Percentiles rank a stretch among this genome's conserved stretches.
Conservation (phyloP, 2,329 filamentous ascomycete genomes). For the Phaeophleospora eucalypticola region DNA sequence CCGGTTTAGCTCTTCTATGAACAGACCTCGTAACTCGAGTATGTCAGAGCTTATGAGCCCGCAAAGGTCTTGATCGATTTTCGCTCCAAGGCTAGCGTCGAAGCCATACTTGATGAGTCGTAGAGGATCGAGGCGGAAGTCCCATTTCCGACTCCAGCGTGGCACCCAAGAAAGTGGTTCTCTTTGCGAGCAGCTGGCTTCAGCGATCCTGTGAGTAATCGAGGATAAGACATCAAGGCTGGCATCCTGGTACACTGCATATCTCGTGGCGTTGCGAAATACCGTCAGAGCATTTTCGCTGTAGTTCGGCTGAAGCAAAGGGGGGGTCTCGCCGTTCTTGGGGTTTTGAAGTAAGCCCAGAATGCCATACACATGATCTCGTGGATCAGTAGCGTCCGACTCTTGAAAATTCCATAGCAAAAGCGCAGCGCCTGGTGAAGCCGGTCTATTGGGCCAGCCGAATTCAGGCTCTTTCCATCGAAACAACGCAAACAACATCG, state of each 20-base stretch:
- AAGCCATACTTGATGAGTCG: neutral
- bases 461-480: neutral
- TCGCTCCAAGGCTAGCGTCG: neutral
- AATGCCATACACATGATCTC: constrained; percentile 7
- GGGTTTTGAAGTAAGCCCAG: constrained; percentile 4
- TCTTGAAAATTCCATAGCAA: no score
- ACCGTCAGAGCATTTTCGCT: constrained; percentile 2
- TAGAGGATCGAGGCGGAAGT: neutral
- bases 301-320: constrained; percentile 7
- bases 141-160: neutral
- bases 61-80: neutral
- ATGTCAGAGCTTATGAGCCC: neutral
- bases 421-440: no score
- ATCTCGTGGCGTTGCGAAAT: constrained; percentile 3
- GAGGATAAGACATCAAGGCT: neutral
- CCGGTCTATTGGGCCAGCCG: no score
- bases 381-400: constrained; percentile 1
- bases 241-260: constrained; percentile 1
- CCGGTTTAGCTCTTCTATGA: neutral
- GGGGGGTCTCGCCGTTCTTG: neutral
- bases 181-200: neutral
- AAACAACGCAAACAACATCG: neutral
- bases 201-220: neutral
- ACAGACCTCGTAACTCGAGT: neutral
- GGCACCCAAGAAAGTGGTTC: neutral